Conservation (phyloP, 176 grass and related monocot genomes). For the Cymbopogon citratus region DNA sequence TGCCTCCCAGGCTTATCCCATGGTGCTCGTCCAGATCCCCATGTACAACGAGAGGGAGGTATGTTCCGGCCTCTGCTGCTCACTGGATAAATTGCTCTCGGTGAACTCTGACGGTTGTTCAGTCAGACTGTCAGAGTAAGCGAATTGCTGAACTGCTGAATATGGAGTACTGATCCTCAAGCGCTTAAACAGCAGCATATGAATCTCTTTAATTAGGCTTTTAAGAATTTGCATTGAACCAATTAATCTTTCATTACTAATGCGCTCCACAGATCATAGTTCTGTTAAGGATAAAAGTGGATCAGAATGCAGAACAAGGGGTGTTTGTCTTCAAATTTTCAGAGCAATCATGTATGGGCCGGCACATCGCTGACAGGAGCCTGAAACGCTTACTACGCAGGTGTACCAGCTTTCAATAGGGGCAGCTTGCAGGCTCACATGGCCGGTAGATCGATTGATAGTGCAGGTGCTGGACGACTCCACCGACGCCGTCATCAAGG, state of each 20-base stretch:
- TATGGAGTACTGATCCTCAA: no score
- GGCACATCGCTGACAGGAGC: constrained; percentile 10
- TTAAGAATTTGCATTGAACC: neutral
- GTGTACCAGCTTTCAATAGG: constrained; percentile 77
- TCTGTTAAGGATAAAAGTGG: neutral
- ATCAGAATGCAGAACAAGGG: neutral
- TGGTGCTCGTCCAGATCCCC: constrained; percentile 91
- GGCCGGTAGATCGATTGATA: constrained; percentile 64
- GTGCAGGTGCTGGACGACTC: constrained; percentile 86
- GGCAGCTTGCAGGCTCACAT: constrained; percentile 66
- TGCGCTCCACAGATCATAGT: no score
- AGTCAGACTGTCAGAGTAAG: neutral
- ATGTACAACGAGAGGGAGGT: constrained; percentile 95
- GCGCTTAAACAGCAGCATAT: neutral
- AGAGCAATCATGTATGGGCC: neutral
- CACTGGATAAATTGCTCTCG: no score
- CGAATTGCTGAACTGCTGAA: neutral
- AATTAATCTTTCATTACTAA: neutral
- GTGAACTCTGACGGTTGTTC: no score
- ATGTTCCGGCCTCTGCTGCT: neutral
- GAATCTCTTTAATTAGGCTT: neutral
- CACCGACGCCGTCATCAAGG: constrained; percentile 56
- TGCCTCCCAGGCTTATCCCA: constrained; percentile 43
- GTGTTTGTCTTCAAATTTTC: neutral
- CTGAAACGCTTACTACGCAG: constrained; percentile 25